A percentile compares a stretch with the other conserved stretches of the same genome.
phyloP scores from a whole-genome alignment of 2,329 filamentous ascomycete species.

The Curvularia lunata region DNA sequence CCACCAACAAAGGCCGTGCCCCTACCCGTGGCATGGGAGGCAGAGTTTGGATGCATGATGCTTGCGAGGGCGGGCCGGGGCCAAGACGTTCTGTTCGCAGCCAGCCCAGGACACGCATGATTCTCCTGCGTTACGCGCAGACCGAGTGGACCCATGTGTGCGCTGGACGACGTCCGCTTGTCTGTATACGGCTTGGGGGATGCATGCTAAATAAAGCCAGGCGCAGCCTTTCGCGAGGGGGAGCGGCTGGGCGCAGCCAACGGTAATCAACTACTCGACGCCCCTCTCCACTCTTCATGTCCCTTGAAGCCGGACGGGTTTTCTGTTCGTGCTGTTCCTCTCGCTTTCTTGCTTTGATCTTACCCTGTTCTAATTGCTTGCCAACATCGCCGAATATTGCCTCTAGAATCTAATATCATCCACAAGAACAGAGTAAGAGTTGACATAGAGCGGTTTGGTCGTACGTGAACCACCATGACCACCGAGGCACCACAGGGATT shows the following conservation, averaged over 20 bases:
- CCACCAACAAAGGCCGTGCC: constrained; percentile 4
- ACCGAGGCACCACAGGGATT: constrained; percentile 21
- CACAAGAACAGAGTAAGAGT: constrained; percentile 6
- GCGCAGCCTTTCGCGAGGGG: constrained; percentile 18
- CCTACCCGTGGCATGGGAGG: constrained; percentile 4
- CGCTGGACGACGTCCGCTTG: constrained; percentile 11
- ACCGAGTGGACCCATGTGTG: constrained; percentile 11
- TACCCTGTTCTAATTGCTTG: not conserved
- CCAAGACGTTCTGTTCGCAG: constrained; percentile 5
- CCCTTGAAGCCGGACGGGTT: not conserved
- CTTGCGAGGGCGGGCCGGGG: constrained; percentile 8
- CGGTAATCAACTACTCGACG: constrained; percentile 7
- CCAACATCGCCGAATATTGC: not conserved
- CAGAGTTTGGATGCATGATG: constrained; percentile 13
- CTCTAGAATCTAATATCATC: not conserved
- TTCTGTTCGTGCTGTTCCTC: constrained; percentile 6
- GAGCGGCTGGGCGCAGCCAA: constrained; percentile 15
- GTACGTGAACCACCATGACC: constrained; percentile 13
- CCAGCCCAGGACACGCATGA: constrained; percentile 5
- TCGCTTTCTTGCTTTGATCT: not conserved
- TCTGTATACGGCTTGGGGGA: constrained; percentile 9
- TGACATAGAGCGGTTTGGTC: not conserved
- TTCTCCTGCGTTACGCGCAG: constrained; percentile 4
- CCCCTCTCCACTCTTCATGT: constrained; percentile 8
- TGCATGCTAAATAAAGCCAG: constrained; percentile 21